phyloP scores from a whole-genome alignment of 2,329 filamentous ascomycete genomes.

The Westerdykella sp. region DNA sequence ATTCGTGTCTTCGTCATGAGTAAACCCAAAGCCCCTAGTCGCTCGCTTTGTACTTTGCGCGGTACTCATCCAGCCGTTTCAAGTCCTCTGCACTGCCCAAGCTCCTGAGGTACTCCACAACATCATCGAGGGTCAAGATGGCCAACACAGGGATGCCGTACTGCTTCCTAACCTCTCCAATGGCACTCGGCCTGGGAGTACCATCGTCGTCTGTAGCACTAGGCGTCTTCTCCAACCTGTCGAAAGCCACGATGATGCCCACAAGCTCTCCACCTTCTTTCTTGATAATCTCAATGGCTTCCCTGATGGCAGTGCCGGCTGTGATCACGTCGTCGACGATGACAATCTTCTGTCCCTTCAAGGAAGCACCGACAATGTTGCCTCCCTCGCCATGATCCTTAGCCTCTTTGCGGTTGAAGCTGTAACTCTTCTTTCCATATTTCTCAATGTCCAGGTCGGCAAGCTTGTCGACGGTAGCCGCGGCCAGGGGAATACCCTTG shows the following conservation, averaged over 20 bases:
- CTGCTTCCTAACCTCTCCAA: conserved; percentile 78
- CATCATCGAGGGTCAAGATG: conserved; percentile 78
- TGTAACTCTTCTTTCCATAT: conserved; percentile 70
- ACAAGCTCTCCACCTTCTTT: conserved; percentile 77
- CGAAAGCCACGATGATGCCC: conserved; percentile 82
- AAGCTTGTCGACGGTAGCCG: conserved; percentile 69
- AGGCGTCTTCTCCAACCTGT: conserved; percentile 78
- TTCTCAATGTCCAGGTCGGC: conserved; percentile 59
- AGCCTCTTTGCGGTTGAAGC: conserved; percentile 92
- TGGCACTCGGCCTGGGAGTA: conserved; percentile 67
- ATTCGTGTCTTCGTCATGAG: not conserved
- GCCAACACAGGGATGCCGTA: conserved; percentile 76
- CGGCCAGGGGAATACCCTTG: conserved; percentile 91
- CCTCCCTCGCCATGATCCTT: conserved; percentile 96
- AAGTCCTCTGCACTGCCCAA: conserved; percentile 43
- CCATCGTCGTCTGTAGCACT: conserved; percentile 55
- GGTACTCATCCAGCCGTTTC: conserved; percentile 36
- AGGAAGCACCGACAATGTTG: conserved; percentile 77
- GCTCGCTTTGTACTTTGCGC: conserved; percentile 37
- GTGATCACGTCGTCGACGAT: conserved; percentile 97
- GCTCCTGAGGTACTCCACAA: conserved; percentile 47
- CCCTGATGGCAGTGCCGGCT: conserved; percentile 86
- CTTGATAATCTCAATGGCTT: conserved; percentile 84
- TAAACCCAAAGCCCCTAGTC: conserved; percentile 15
- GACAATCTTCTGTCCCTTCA: conserved; percentile 79